phyloP scores from a whole-genome alignment of 192 early-diverging fungal species.

The Mortierella claussenii region DNA sequence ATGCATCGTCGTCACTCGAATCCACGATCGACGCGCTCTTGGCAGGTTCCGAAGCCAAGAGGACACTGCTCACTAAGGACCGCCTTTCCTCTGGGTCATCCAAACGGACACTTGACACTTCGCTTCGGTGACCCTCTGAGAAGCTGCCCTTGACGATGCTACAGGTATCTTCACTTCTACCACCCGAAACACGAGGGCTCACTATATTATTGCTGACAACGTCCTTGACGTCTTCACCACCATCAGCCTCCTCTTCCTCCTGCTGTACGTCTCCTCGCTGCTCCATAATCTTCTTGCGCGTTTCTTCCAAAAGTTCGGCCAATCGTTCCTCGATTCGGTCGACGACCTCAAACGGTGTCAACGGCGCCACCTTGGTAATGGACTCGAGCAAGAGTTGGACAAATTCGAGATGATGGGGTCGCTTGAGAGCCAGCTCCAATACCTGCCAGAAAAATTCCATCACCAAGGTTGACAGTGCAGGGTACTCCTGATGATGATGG shows the following conservation, averaged over 20 bases:
- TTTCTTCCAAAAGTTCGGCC: constrained; percentile 50
- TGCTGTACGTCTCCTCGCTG: constrained; percentile 79
- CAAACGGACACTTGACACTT: constrained; percentile 27
- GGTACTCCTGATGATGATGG: constrained; percentile 43
- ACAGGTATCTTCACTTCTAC: constrained; percentile 18
- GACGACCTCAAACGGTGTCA: constrained; percentile 43
- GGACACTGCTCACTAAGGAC: constrained; percentile 44
- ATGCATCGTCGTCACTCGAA: constrained; percentile 13
- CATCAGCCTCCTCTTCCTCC: constrained; percentile 3
- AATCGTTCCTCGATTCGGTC: constrained; percentile 49
- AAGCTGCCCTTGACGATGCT: constrained; percentile 21
- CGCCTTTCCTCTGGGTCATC: constrained; percentile 41
- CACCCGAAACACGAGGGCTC: constrained; percentile 17
- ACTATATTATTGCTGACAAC: constrained; percentile 19
- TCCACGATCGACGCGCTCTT: neutral
- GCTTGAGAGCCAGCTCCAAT: constrained; percentile 37
- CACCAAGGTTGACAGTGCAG: constrained; percentile 35
- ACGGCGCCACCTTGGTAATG: constrained; percentile 41
- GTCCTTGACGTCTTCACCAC: too few relatives aligned
- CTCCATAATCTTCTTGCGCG: constrained; percentile 46
- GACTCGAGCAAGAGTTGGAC: constrained; percentile 44
- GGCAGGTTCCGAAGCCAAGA: constrained; percentile 16
- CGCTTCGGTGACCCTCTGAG: constrained; percentile 41
- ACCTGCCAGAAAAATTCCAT: constrained; percentile 54
- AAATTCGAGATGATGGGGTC: constrained; percentile 50